Evolutionary conservation across 768 basidiomycete species (phyloP).

Genomic region (Sarcodon sp.): DNA sequence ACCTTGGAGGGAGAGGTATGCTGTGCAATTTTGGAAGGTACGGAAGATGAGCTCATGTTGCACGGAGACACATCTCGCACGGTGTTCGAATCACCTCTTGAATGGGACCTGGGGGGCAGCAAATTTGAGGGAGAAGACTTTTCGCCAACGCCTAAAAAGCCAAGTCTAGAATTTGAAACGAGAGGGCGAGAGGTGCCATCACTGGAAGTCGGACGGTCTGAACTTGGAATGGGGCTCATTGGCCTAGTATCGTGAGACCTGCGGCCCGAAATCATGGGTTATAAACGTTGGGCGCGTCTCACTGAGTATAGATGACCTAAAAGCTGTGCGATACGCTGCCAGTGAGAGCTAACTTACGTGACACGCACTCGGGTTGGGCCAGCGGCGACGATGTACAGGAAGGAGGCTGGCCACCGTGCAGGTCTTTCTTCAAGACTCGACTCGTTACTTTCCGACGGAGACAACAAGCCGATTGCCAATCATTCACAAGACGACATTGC

Average conservation of each 20-base stretch:
- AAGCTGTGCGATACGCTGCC: no score
- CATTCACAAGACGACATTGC: neutral
- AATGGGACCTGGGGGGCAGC: conserved; percentile 13
- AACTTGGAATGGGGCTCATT: conserved; percentile 1
- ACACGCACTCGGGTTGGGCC: no score
- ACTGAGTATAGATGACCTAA: no score
- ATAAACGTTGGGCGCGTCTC: no score
- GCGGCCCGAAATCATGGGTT: neutral
- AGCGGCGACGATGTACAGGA: no score
- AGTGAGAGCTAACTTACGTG: no score
- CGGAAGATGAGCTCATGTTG: conserved; percentile 13
- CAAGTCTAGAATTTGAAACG: neutral
- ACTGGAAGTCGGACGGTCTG: neutral
- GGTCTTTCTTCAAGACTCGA: no score
- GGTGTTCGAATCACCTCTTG: conserved; percentile 6
- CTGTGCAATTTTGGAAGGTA: neutral
- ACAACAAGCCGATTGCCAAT: no score
- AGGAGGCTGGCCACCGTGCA: no score
- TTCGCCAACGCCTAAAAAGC: neutral
- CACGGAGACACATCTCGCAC: conserved; percentile 17
- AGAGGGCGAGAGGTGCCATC: neutral
- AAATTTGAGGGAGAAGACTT: conserved; percentile 11
- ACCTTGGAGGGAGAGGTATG: neutral
- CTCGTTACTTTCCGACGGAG: no score
- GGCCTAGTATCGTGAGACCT: conserved; percentile 3